A percentile compares a stretch with the other conserved stretches of the same genome.
Evolutionary conservation across 176 grass and related monocot genomes (phyloP).

Genomic region (Urochloa ruziziensis): DNA sequence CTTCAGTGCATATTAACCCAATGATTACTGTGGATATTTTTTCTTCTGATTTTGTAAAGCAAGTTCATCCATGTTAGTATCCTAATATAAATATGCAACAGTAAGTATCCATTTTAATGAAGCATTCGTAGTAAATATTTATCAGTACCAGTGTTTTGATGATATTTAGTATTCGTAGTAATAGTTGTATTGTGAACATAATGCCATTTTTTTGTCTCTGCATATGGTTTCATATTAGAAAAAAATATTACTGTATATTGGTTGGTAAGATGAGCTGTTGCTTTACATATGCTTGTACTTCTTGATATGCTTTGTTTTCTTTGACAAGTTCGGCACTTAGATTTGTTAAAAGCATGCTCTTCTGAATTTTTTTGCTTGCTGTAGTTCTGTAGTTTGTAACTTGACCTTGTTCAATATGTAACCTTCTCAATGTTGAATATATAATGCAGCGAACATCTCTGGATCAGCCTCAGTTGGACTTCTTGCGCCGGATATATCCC

Average conservation of each 20-base stretch:
- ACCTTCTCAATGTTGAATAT: slow-evolving; percentile 21
- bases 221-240: not conserved
- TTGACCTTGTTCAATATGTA: slow-evolving; percentile 17
- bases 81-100: not conserved
- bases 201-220: not conserved
- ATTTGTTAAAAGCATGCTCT: not conserved
- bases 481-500: slow-evolving; percentile 48
- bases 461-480: slow-evolving; percentile 19
- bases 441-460: slow-evolving; percentile 68
- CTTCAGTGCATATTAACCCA: not conserved
- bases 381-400: not conserved
- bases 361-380: slow-evolving; percentile 7
- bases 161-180: not conserved
- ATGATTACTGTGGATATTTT: not conserved
- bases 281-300: not conserved
- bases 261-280: not conserved
- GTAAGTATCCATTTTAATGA: slow-evolving; percentile 15
- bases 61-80: slow-evolving; percentile 5
- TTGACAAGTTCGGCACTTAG: not conserved
- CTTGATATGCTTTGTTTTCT: not conserved
- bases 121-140: not conserved
- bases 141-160: not conserved
- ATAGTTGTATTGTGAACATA: not conserved
- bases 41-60: not conserved
- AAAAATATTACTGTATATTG: not conserved